A percentile compares a stretch with the other conserved stretches of the same genome.
phyloP scores from a whole-genome alignment of 805 yeast species.

The Starmerella cellae region DNA sequence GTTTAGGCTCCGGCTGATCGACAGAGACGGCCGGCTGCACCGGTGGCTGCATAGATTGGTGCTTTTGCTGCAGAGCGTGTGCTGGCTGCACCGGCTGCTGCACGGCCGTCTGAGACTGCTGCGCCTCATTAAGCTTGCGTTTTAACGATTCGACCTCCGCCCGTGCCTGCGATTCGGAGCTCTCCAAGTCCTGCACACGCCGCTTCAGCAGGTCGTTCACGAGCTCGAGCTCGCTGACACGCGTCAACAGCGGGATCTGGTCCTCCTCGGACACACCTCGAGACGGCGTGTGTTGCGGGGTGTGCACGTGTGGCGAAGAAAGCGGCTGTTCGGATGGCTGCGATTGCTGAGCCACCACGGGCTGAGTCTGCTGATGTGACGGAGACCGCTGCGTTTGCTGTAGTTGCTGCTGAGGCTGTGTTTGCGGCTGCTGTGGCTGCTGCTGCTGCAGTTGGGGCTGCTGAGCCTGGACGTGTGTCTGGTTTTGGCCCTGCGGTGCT shows the following conservation, averaged over 20 bases:
- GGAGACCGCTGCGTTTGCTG: neutral
- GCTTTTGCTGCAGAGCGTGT: neutral
- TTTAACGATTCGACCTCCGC: conserved; percentile 14
- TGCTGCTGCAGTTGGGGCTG: neutral
- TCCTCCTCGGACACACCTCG: neutral
- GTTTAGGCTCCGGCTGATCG: conserved; percentile 5
- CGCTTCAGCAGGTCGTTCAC: conserved; percentile 81
- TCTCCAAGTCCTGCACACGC: conserved; percentile 69
- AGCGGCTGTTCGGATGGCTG: neutral
- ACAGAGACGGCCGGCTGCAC: neutral
- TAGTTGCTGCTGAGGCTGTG: neutral
- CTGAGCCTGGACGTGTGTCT: neutral
- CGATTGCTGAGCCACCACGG: neutral
- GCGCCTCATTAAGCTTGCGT: conserved; percentile 1
- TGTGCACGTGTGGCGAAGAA: too few species aligned
- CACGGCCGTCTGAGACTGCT: neutral
- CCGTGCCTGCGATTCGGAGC: conserved; percentile 28
- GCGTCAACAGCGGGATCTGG: conserved; percentile 41
- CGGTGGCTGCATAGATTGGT: neutral
- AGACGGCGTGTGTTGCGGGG: neutral
- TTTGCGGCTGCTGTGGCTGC: neutral
- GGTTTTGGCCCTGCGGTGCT: neutral
- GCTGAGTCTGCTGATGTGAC: neutral
- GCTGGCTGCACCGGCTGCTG: neutral
- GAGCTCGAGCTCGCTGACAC: conserved; percentile 76